Evolutionary conservation across 345 rosid genomes (phyloP), one percentile per base, ranked within the genome.

Genomic region (Moricandia arvensis): DNA sequence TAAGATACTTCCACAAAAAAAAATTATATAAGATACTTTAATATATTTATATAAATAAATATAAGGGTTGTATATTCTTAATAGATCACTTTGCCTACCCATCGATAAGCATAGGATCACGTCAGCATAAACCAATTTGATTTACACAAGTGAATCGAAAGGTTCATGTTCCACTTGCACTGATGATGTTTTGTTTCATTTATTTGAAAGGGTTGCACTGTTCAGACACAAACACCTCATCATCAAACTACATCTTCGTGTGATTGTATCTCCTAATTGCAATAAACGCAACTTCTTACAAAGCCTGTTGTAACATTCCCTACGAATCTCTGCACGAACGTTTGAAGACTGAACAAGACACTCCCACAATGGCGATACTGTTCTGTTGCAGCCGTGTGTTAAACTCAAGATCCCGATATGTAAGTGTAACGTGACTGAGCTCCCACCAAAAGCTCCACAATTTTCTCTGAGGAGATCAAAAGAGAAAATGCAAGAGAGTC

Each of bases 381-480:
- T n/a, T 51, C 37, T 2, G 37, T 62, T 43, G 73, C 53, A 55
- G 4, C 47, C 47, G 11, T 45, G 0, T 43, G 24, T 45, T 17
- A 9, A 59, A 55, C 66, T 86, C 79, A 93, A 1, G 99, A 93
- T 67, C 98, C 97, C 3, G 98, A 93, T 88, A 88, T 91, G 89
- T 91, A 96, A 1, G 95, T 88, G 81, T 91, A 93, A 62, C 96
- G 90, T 31, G 97, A 84, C 76, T 93, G 98, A 59, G 96, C 96
- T 66, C 97, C 98, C 26, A 80, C 73, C 18, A 91, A 35, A 74
- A 96, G 88, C 85, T 96, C 99, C 66, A 90, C 89, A 54, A 93
- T 16, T 88, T 96, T 96, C 35, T 63, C 99, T 96, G 89, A 41
- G 47, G n/a, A 38, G 47, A 41, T 10, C 86, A 79, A 79, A 41